phyloP scores from a whole-genome alignment of 192 early-diverging fungal species.

The Backusella mclennaniae region DNA sequence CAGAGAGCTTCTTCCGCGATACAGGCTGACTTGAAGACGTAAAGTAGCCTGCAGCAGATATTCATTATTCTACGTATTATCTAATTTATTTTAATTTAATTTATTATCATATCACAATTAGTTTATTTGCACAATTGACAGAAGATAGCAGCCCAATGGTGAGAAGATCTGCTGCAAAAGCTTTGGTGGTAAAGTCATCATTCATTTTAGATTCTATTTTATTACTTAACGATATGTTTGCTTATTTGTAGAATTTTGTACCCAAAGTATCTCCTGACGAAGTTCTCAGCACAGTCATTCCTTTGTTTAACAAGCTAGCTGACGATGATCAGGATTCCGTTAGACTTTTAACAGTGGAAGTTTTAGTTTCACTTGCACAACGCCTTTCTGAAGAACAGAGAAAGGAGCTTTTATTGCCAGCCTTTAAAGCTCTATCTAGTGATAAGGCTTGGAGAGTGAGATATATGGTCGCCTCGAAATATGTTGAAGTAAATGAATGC shows the following conservation, averaged over 20 bases:
- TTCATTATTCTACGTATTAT: background rate
- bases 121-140: conserved; percentile 77
- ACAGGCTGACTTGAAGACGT: conserved; percentile 88
- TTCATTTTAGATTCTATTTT: background rate
- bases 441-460: conserved; percentile 99
- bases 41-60: conserved; percentile 14
- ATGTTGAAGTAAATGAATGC: conserved; percentile 70
- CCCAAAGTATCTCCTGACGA: conserved; percentile 68
- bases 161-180: conserved; percentile 87
- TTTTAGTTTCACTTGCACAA: conserved; percentile 86
- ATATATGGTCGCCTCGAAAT: conserved; percentile 99
- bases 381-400: conserved; percentile 73
- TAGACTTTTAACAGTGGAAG: conserved; percentile 90
- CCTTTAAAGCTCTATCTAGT: conserved; percentile 73
- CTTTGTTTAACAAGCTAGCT: conserved; percentile 83
- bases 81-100: background rate
- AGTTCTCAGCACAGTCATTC: conserved; percentile 82
- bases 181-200: conserved; percentile 61
- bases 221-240: conserved; percentile 9
- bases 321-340: conserved; percentile 95
- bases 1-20: conserved; percentile 62
- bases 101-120: conserved; percentile 26
- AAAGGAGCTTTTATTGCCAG: conserved; percentile 71
- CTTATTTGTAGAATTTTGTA: conserved; percentile 14
- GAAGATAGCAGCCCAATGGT: conserved; percentile 99